Percentiles rank a stretch among this genome's conserved stretches.
These are phyloP conservation scores for Euphorbia schlechtendalii DNA, from an alignment of 441 rosid genomes.

Conservation along the genomic window DNA sequence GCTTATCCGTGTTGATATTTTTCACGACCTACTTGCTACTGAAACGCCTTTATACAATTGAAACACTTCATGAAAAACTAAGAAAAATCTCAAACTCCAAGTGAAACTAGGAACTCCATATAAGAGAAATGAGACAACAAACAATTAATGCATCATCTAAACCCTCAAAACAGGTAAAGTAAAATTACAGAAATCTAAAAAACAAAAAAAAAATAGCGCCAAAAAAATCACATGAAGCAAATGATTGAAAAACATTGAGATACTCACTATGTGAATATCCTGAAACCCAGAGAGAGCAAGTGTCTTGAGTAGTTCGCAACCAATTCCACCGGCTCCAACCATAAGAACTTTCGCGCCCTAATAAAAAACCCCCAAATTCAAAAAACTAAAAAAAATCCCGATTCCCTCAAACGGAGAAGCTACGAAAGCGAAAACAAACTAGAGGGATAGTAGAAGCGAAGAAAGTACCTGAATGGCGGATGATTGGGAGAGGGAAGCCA, in stretches of 20 bases:
- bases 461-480: slow-evolving; percentile 52
- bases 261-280: slow-evolving; percentile 86
- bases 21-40: no score
- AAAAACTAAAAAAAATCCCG: not conserved
- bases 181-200: slow-evolving; percentile 13
- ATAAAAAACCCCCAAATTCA: slow-evolving; percentile 7
- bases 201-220: not conserved
- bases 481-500: slow-evolving; percentile 49
- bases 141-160: not conserved
- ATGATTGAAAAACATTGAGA: not conserved
- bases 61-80: no score
- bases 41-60: no score
- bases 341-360: slow-evolving; percentile 91
- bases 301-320: slow-evolving; percentile 95
- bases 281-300: slow-evolving; percentile 87
- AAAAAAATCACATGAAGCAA: not conserved
- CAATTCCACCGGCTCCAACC: slow-evolving; percentile 99
- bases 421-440: not conserved
- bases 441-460: not conserved
- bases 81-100: no score
- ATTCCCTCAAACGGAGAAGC: slow-evolving; percentile 13
- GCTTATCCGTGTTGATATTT: no score
- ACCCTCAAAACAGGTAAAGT: slow-evolving; percentile 3
- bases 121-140: not conserved
- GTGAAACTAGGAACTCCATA: not conserved